Percentiles rank a stretch among this genome's conserved stretches.
phyloP scores from a whole-genome alignment of 2,329 filamentous ascomycete species.

The Fusarium sp. region DNA sequence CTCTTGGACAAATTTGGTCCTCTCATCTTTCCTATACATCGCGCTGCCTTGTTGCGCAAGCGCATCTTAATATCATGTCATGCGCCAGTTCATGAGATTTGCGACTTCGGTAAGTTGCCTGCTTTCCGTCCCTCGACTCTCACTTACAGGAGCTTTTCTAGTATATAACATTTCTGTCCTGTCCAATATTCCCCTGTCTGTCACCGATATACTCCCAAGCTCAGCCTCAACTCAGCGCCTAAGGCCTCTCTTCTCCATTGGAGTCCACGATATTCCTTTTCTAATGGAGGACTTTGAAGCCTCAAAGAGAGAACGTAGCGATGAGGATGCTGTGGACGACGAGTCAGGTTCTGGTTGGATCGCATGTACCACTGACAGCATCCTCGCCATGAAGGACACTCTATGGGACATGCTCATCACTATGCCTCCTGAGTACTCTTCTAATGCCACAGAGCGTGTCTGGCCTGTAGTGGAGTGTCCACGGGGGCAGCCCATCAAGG shows the following conservation, averaged over 20 bases:
- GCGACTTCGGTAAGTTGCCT: slow-evolving; percentile 81
- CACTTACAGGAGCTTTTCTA: slow-evolving; percentile 51
- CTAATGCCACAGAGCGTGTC: slow-evolving; percentile 67
- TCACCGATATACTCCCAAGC: slow-evolving; percentile 74
- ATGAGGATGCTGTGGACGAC: slow-evolving; percentile 55
- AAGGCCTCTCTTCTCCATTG: slow-evolving; percentile 89
- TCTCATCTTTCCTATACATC: slow-evolving; percentile 89
- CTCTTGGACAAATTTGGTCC: slow-evolving; percentile 89
- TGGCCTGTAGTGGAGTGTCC: slow-evolving; percentile 82
- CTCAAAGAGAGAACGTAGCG: slow-evolving; percentile 52
- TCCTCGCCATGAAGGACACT: slow-evolving; percentile 84
- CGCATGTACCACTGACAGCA: slow-evolving; percentile 94
- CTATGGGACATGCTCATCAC: slow-evolving; percentile 92
- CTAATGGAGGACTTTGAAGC: slow-evolving; percentile 71
- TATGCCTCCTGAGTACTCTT: slow-evolving; percentile 72
- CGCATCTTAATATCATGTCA: slow-evolving; percentile 88
- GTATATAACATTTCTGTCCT: slow-evolving; percentile 96
- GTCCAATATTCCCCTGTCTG: slow-evolving; percentile 83
- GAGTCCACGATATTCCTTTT: slow-evolving; percentile 89
- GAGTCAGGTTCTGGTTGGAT: slow-evolving; percentile 79
- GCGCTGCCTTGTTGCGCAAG: slow-evolving; percentile 86
- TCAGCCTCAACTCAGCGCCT: slow-evolving; percentile 72
- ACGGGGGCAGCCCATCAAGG: slow-evolving; percentile 74
- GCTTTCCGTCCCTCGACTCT: rapidly evolving
- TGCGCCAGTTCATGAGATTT: slow-evolving; percentile 84